A percentile compares a stretch with the other conserved stretches of the same genome.
Evolutionary conservation across 2,329 filamentous ascomycete genomes (phyloP).

Genomic region (Orbilia javanica): DNA sequence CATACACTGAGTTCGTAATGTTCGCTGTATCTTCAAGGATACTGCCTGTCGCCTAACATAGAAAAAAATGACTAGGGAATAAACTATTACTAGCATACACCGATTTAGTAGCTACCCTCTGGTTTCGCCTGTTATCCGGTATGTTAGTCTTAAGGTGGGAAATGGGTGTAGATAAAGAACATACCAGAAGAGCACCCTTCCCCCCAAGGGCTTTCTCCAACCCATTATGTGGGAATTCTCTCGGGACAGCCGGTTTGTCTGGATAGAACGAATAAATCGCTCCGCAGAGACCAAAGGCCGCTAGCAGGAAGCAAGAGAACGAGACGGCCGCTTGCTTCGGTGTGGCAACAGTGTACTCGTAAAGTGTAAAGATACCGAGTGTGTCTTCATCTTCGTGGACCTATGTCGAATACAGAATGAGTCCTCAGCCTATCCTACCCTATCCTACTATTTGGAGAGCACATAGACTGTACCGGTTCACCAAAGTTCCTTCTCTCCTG

Average conservation of each 20-base stretch:
- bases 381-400: conserved; percentile 96
- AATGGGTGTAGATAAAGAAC: conserved; percentile 61
- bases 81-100: background rate
- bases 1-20: background rate
- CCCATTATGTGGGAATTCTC: conserved; percentile 77
- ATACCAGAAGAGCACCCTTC: conserved; percentile 49
- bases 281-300: conserved; percentile 75
- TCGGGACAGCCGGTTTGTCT: conserved; percentile 77
- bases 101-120: conserved; percentile 43
- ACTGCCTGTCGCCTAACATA: background rate
- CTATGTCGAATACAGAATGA: conserved; percentile 32
- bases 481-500: conserved; percentile 97
- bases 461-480: conserved; percentile 73
- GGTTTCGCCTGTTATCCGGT: conserved; percentile 33
- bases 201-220: conserved; percentile 82
- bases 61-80: background rate
- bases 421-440: background rate
- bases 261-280: conserved; percentile 78
- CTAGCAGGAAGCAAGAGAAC: conserved; percentile 75
- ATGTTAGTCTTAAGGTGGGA: background rate
- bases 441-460: background rate
- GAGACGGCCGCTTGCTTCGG: conserved; percentile 78
- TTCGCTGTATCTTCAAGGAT: conserved; percentile 6
- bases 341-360: conserved; percentile 83
- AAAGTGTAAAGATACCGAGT: conserved; percentile 86